Evolutionary conservation across 257 asterid species (phyloP).

Genomic region (Linaria vulgaris): DNA sequence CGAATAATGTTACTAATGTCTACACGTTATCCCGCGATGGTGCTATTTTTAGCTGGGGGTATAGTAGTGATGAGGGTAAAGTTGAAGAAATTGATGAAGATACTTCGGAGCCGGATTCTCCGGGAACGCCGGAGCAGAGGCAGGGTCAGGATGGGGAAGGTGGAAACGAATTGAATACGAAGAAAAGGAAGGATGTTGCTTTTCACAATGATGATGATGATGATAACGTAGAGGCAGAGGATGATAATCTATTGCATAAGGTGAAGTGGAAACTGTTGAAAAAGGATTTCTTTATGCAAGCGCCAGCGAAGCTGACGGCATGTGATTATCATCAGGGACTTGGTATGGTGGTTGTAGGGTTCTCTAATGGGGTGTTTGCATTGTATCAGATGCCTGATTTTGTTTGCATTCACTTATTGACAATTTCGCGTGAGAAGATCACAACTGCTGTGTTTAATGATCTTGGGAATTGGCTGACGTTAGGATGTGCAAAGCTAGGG

Average conservation of each 20-base stretch:
- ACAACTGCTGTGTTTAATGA: conserved; percentile 80
- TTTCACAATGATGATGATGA: conserved; percentile 38
- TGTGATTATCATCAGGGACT: conserved; percentile 89
- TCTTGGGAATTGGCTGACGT: conserved; percentile 88
- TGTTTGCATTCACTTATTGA: conserved; percentile 76
- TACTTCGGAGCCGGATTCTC: conserved; percentile 72
- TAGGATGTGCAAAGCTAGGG: conserved; percentile 95
- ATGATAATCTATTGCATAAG: conserved; percentile 45
- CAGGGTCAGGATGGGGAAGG: conserved; percentile 39
- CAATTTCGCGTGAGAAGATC: conserved; percentile 85
- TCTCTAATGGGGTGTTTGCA: conserved; percentile 93
- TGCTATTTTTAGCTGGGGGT: conserved; percentile 72
- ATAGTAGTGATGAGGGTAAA: conserved; percentile 31
- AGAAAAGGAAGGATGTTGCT: conserved; percentile 59
- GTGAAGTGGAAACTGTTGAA: conserved; percentile 71
- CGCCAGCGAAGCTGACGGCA: conserved; percentile 68
- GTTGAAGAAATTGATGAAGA: conserved; percentile 35
- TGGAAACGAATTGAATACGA: conserved; percentile 25
- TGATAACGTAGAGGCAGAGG: conserved; percentile 36
- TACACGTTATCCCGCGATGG: conserved; percentile 90
- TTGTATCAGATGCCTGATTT: conserved; percentile 96
- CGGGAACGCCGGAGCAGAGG: conserved; percentile 71
- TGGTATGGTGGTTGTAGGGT: conserved; percentile 88
- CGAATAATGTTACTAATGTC: conserved; percentile 45
- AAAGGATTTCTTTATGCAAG: conserved; percentile 82